A percentile compares a stretch with the other conserved stretches of the same genome.
Conservation (phyloP, 139 green algal genomes). For the Picochlorum sp. region DNA sequence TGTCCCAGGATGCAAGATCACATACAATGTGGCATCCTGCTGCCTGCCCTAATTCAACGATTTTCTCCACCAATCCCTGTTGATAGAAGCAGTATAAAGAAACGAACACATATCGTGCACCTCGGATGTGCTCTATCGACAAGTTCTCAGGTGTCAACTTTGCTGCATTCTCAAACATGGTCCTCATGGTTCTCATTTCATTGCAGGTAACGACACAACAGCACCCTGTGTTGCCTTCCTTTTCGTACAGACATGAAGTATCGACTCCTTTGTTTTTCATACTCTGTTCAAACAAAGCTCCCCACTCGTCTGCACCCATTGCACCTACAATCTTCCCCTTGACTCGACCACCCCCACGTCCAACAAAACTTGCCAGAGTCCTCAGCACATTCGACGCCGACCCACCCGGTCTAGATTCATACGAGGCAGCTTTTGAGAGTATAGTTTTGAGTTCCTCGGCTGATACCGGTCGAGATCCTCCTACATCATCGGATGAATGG, state of each 20-base stretch:
- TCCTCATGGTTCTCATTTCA: conserved; percentile 50
- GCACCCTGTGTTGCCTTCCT: conserved; percentile 32
- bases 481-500: conserved; percentile 23
- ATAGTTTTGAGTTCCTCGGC: conserved; percentile 30
- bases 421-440: conserved; percentile 35
- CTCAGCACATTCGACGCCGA: conserved; percentile 32
- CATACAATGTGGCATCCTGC: conserved; percentile 37
- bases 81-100: conserved; percentile 46
- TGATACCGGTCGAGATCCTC: conserved; percentile 24
- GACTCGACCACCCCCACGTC: conserved; percentile 20
- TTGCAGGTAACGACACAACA: conserved; percentile 46
- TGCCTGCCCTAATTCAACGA: conserved; percentile 22
- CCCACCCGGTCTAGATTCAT: conserved; percentile 43
- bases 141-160: background rate
- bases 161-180: conserved; percentile 30
- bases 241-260: conserved; percentile 16
- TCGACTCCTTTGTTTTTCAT: conserved; percentile 41
- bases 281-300: conserved; percentile 32
- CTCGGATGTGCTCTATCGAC: background rate
- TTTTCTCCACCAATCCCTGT: conserved; percentile 26
- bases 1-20: conserved; percentile 60
- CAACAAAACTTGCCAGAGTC: conserved; percentile 10
- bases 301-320: conserved; percentile 36
- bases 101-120: conserved; percentile 5
- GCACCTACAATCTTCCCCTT: conserved; percentile 16